Percentiles rank a stretch among this genome's conserved stretches.
Evolutionary conservation across 495 filamentous ascomycete genomes (phyloP).

Genomic region (Aspergillus panamensis): DNA sequence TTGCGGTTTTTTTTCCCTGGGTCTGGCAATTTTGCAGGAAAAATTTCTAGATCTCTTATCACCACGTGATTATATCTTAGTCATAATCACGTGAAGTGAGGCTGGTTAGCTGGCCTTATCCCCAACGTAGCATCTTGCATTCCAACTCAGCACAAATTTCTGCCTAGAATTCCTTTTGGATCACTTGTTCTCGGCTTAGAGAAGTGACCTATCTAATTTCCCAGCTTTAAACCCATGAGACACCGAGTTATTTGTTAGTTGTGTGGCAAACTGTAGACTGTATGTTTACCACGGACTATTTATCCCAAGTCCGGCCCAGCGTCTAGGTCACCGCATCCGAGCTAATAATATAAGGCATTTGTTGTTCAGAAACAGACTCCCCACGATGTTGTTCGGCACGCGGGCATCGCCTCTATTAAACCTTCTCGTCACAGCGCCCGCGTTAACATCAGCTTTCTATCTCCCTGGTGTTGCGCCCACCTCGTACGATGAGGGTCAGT

Average conservation of each 20-base stretch:
- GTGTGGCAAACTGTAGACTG: slow-evolving; percentile 23
- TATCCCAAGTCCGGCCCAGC: slow-evolving; percentile 14
- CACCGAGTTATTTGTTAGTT: slow-evolving; percentile 9
- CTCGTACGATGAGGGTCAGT: slow-evolving; percentile 70
- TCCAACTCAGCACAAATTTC: slow-evolving; percentile 5
- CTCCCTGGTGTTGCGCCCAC: slow-evolving; percentile 95
- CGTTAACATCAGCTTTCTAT: slow-evolving; percentile 77
- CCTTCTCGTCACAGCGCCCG: slow-evolving; percentile 34
- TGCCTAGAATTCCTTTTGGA: not conserved
- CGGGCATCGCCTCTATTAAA: slow-evolving; percentile 29
- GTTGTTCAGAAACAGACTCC: slow-evolving; percentile 11
- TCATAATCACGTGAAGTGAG: slow-evolving; percentile 23
- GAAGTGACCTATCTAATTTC: not conserved
- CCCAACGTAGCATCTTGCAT: not conserved
- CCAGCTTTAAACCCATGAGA: slow-evolving; percentile 12
- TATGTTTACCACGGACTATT: slow-evolving; percentile 8
- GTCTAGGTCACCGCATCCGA: slow-evolving; percentile 10
- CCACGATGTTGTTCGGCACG: slow-evolving; percentile 41
- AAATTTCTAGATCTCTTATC: slow-evolving; percentile 36
- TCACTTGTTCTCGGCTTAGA: not conserved
- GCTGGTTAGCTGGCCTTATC: slow-evolving; percentile 21
- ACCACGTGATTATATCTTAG: slow-evolving; percentile 31
- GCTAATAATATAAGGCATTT: slow-evolving; percentile 17
- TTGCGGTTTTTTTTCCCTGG: not conserved
- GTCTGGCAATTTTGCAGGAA: slow-evolving; percentile 18